phyloP scores from a whole-genome alignment of 306 rosid genomes.

The Bauhinia variegata region DNA sequence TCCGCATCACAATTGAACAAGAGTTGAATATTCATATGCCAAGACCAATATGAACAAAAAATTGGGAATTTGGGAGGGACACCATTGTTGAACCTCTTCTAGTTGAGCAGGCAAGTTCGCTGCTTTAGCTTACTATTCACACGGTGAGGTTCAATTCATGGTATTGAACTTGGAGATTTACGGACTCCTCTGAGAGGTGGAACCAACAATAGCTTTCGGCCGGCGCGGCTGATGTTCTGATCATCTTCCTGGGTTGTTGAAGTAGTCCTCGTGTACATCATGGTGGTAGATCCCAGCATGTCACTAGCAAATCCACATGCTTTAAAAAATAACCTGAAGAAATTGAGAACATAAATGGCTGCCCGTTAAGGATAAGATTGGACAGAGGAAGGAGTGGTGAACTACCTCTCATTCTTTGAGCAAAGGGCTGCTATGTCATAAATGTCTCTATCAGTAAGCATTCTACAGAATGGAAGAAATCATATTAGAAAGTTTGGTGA shows the following conservation, averaged over 20 bases:
- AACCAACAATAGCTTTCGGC: constrained; percentile 53
- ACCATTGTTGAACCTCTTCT: constrained; percentile 10
- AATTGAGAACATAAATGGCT: constrained; percentile 33
- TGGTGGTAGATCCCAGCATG: constrained; percentile 72
- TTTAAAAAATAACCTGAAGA: constrained; percentile 67
- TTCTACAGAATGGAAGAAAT: constrained; percentile 49
- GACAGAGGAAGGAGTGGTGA: constrained; percentile 17
- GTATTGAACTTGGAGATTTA: constrained; percentile 18
- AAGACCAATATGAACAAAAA: constrained; percentile 6
- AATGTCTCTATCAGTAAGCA: constrained; percentile 58
- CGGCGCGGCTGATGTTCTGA: constrained; percentile 46
- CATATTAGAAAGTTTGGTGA: constrained; percentile 2
- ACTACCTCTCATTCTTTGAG: constrained; percentile 72
- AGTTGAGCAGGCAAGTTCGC: neutral
- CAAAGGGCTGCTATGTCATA: constrained; percentile 64
- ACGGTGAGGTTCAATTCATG: constrained; percentile 24
- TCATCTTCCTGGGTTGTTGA: constrained; percentile 43
- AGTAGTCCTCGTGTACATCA: constrained; percentile 63
- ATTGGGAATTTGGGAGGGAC: neutral
- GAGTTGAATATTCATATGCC: constrained; percentile 17
- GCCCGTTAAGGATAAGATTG: constrained; percentile 12
- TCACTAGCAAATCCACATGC: constrained; percentile 88
- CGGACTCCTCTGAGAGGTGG: constrained; percentile 50
- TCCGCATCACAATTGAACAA: neutral
- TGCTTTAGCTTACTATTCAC: constrained; percentile 11